Conservation (phyloP, 2,329 filamentous ascomycete species). For the Penicillium sp. region DNA sequence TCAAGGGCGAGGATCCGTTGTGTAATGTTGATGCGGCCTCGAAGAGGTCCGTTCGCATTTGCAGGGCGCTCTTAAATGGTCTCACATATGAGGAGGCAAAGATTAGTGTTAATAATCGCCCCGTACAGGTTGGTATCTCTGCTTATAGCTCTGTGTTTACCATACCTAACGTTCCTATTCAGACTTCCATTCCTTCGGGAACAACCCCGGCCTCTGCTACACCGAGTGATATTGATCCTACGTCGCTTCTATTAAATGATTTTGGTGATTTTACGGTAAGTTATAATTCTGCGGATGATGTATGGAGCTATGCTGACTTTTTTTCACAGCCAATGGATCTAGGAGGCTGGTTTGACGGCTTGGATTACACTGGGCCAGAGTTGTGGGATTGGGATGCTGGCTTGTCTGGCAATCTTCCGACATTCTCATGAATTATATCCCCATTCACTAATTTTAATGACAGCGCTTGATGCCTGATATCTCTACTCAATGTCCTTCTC, state of each 20-base stretch:
- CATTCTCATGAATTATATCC: slow-evolving; percentile 4
- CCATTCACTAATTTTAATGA: not conserved
- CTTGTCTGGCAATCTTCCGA: slow-evolving; percentile 20
- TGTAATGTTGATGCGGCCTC: slow-evolving; percentile 25
- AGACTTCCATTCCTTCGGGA: slow-evolving; percentile 16
- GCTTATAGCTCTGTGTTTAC: not conserved
- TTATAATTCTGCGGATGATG: no score
- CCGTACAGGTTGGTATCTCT: slow-evolving; percentile 16
- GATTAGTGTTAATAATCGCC: slow-evolving; percentile 13
- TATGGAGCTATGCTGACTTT: slow-evolving; percentile 10
- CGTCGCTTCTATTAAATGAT: slow-evolving; percentile 21
- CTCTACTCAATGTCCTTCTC: not conserved
- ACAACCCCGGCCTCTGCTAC: slow-evolving; percentile 14
- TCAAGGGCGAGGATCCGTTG: slow-evolving; percentile 31
- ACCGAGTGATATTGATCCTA: slow-evolving; percentile 27
- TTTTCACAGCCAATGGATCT: slow-evolving; percentile 28
- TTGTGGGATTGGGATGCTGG: slow-evolving; percentile 33
- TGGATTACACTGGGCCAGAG: slow-evolving; percentile 26
- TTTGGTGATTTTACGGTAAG: slow-evolving; percentile 28
- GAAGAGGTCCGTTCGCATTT: slow-evolving; percentile 22
- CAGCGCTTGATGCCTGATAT: not conserved
- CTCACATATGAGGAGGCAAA: slow-evolving; percentile 23
- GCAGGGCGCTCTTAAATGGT: slow-evolving; percentile 25
- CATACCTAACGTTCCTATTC: slow-evolving; percentile 8
- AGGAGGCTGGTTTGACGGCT: slow-evolving; percentile 30